Base-by-base conservation (phyloP, 306 rosid genomes). In the Dalbergia cultrata region DNA sequence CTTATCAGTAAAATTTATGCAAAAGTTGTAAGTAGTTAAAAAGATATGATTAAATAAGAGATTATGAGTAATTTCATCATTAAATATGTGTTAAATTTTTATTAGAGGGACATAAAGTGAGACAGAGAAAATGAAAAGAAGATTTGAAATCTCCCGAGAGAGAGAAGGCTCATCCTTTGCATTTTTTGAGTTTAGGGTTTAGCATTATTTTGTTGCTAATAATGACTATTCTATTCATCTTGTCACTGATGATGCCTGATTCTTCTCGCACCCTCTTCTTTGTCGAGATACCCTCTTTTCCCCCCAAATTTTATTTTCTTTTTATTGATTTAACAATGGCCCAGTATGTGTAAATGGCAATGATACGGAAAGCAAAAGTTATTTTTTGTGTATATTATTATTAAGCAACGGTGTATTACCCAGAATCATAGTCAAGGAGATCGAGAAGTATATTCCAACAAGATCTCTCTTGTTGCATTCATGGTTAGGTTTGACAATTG, bases 251-350 rank as follows among this genome's bases (percentile, higher is more conserved):
- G 3, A 26, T 26, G 3, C 31, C 2, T 26, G 65, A 83, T 53
- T 81, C 85, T 61, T 86, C 87, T 77, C 72, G 33, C 68, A 83
- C 90, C 22, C 75, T 86, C 21, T 84, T 83, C 73, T 11, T 83
- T 76, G 77, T 86, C 54, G 80, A 59, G 87, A 87, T 83, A 83
- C 68, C 13, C 2, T 83, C 72, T n/a, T 0, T 10, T 22, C 62
- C 62, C 66, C 72, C 64, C 0, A 8, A 1, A 3, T 4, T 45
- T 35, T 26, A 8, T 0, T 4, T n/a, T 33, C 0, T 8, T 17
- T 13, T 37, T 9, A 1, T 9, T 26, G 43, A 4, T 8, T 14
- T 12, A 3, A 21, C 45, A 9, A 16, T 39, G 31, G 50, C 62
- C 22, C 19, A 16, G 3, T 66, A 34, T 17, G 7, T 22, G 31